Base-by-base conservation (phyloP, 768 basidiomycete genomes). In the Kwoniella shandongensis region DNA sequence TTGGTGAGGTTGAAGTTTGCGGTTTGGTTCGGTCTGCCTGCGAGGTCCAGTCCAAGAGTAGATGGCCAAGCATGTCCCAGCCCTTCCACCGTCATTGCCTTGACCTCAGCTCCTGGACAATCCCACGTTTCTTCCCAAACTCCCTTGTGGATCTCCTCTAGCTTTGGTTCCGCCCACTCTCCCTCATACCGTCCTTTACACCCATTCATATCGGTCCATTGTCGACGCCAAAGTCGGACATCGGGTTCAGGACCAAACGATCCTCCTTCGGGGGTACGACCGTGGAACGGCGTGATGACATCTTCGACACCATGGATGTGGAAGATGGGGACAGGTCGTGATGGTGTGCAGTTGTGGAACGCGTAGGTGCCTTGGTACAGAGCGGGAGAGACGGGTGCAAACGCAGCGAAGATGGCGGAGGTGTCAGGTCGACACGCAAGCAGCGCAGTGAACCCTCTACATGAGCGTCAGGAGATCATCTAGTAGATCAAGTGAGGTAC, bases 31-130 rank as follows among this genome's bases (percentile, higher is more conserved):
- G 66, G 62, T 32, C 47, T 49, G 10, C 59, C 61, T 20, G 63
- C 56, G 12, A 49, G 17, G 44, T 72, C 70, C 40, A 72, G 45
- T 4, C 65, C 70, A 23, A 23, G 35, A 17, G 65, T 69, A 0
- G 67, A 63, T 3, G 70, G 70, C 70, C 70, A 72, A 12, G 62
- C 49, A 55, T 72, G 70, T 2, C 67, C 70, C 10, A 69, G 61
- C 17, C 60, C 59, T 10, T 47, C 38, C 2, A 69, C 53, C 13
- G 54, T 62, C 27, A 66, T 40, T 3, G 65, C 62, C 40, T 55
- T 45, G 30, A 72, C 30, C 23, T 61, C 58, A 4, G 59, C 63
- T 25, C 49, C 56, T 20, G 48, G 23, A 35, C 49, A 56, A 4
- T 52, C 39, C 61, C 67, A 63, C 32, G 50, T 20, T 25, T 46